Percentiles rank a stretch among this genome's conserved stretches.
Evolutionary conservation across 2,329 filamentous ascomycete species (phyloP).

Genomic region (Aureobasidium namibiae): DNA sequence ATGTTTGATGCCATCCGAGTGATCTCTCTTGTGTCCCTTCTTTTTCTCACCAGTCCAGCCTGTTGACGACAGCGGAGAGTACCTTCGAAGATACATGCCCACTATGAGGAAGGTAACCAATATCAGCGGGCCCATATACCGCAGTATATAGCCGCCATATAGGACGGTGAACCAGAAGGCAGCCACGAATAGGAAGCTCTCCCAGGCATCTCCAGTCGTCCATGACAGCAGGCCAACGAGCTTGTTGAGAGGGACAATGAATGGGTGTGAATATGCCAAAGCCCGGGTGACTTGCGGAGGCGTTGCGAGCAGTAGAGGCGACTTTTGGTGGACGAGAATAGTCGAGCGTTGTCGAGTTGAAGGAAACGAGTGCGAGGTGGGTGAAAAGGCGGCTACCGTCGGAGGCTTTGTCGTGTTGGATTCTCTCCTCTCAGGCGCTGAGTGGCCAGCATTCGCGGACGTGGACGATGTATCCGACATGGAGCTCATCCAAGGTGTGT

Average conservation of each 20-base stretch:
- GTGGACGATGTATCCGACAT: slow-evolving; percentile 39
- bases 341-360: slow-evolving; percentile 70
- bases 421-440: slow-evolving; percentile 24
- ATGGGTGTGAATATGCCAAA: slow-evolving; percentile 91
- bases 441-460: slow-evolving; percentile 30
- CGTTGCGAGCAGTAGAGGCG: slow-evolving; percentile 82
- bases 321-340: slow-evolving; percentile 95
- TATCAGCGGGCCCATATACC: slow-evolving; percentile 74
- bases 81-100: slow-evolving; percentile 87
- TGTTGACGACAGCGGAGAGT: slow-evolving; percentile 82
- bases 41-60: slow-evolving; percentile 60
- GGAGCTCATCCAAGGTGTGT: slow-evolving; percentile 46
- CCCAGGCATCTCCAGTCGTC: slow-evolving; percentile 91
- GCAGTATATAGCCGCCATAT: slow-evolving; percentile 77
- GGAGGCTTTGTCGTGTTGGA: slow-evolving; percentile 32
- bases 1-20: slow-evolving; percentile 52
- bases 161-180: slow-evolving; percentile 79
- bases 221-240: slow-evolving; percentile 80
- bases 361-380: slow-evolving; percentile 57
- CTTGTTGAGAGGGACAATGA: slow-evolving; percentile 80
- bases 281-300: slow-evolving; percentile 91
- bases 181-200: slow-evolving; percentile 84
- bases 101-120: slow-evolving; percentile 71
- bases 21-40: slow-evolving; percentile 43
- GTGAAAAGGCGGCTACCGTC: slow-evolving; percentile 85